Evolutionary conservation across 257 asterid species (phyloP).

Genomic region (Fraxinus cuspidata): DNA sequence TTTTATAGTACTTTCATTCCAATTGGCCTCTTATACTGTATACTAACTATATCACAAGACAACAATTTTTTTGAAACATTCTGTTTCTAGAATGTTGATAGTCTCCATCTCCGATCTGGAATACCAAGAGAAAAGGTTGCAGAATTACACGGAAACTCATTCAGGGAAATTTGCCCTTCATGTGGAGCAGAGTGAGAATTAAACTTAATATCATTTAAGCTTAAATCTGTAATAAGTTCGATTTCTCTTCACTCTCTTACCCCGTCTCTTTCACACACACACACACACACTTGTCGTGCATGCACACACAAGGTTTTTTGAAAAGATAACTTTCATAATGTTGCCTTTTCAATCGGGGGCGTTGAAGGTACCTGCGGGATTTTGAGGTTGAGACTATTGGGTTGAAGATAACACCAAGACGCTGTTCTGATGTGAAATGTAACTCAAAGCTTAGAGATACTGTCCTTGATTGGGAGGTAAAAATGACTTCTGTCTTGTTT

Average conservation of each 20-base stretch:
- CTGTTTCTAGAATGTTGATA: slow-evolving; percentile 74
- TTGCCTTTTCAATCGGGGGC: neutral
- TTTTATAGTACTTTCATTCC: neutral
- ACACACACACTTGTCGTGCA: neutral
- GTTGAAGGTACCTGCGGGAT: slow-evolving; percentile 79
- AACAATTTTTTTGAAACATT: slow-evolving; percentile 10
- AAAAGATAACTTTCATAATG: slow-evolving; percentile 29
- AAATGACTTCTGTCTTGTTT: neutral
- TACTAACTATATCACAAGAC: neutral
- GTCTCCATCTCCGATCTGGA: slow-evolving; percentile 97
- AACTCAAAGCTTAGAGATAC: slow-evolving; percentile 86
- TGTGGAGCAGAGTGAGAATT: slow-evolving; percentile 84
- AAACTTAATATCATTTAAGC: slow-evolving; percentile 5
- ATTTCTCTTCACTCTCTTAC: slow-evolving; percentile 2
- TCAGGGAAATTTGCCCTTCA: slow-evolving; percentile 82
- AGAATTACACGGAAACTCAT: slow-evolving; percentile 91
- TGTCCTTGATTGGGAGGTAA: slow-evolving; percentile 99
- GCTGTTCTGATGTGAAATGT: slow-evolving; percentile 69
- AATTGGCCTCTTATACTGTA: neutral
- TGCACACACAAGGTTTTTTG: slow-evolving; percentile 12
- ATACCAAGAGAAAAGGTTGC: slow-evolving; percentile 85
- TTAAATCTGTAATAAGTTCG: neutral
- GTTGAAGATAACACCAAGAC: slow-evolving; percentile 78
- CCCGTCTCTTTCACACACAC: slow-evolving; percentile 11
- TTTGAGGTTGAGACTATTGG: slow-evolving; percentile 96